These are phyloP conservation scores for Gossypium mustelinum DNA, from an alignment of 345 rosid genomes.

Conservation along the genomic window DNA sequence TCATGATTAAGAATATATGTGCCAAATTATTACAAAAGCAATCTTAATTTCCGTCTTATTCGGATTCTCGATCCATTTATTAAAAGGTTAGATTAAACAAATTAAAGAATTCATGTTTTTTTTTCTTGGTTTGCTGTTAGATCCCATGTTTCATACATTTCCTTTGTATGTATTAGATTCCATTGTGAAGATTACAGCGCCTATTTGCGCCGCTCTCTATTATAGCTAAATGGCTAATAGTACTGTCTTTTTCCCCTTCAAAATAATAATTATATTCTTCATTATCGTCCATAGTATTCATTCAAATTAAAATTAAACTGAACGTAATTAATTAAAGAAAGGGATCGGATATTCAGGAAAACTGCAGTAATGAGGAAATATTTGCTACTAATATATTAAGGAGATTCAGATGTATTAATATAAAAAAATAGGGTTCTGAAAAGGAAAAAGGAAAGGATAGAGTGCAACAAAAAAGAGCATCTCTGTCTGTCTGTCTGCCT, in stretches of 20 bases:
- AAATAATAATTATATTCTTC: background rate
- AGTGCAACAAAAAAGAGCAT: conserved; percentile 13
- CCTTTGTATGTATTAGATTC: background rate
- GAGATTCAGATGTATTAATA: conserved; percentile 8
- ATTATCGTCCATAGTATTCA: background rate
- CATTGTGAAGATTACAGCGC: too few relatives aligned
- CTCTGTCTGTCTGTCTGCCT: conserved; percentile 14
- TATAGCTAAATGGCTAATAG: background rate
- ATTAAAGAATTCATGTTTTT: background rate
- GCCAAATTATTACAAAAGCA: too few relatives aligned
- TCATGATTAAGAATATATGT: too few relatives aligned
- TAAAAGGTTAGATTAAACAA: too few relatives aligned
- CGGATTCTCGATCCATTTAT: too few relatives aligned
- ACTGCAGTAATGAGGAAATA: background rate
- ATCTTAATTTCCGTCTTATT: too few relatives aligned
- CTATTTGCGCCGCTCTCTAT: background rate
- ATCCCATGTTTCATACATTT: background rate
- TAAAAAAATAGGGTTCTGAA: background rate
- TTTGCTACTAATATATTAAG: too few relatives aligned
- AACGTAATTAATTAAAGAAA: too few relatives aligned
- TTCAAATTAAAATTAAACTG: background rate
- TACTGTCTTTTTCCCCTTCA: background rate
- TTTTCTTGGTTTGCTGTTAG: background rate
- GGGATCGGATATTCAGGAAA: background rate
- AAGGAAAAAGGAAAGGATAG: background rate